phyloP scores from a whole-genome alignment of 2,329 filamentous ascomycete genomes.

The Coniochaeta sp. region DNA sequence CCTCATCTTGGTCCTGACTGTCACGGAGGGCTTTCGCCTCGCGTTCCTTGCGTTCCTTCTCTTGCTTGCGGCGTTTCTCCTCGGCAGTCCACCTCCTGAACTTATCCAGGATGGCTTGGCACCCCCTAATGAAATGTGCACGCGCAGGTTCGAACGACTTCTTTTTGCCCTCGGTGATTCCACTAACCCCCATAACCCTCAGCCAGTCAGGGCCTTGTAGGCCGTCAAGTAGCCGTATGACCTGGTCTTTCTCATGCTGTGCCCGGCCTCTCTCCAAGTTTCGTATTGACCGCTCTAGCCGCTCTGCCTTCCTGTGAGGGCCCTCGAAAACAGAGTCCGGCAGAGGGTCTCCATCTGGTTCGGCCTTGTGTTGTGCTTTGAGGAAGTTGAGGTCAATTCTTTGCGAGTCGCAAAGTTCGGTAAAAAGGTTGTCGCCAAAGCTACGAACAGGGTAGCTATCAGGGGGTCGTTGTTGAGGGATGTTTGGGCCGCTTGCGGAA shows the following conservation, averaged over 20 bases:
- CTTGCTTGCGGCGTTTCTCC: slow-evolving; percentile 73
- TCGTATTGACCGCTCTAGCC: slow-evolving; percentile 53
- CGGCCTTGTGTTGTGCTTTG: slow-evolving; percentile 34
- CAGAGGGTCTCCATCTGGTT: slow-evolving; percentile 43
- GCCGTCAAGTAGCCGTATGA: slow-evolving; percentile 64
- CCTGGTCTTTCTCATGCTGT: slow-evolving; percentile 59
- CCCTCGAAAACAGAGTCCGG: slow-evolving; percentile 46
- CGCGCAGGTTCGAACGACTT: slow-evolving; percentile 82
- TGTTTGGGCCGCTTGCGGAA: slow-evolving; percentile 21
- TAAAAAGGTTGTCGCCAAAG: slow-evolving; percentile 49
- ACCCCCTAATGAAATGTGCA: slow-evolving; percentile 76
- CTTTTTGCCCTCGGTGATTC: slow-evolving; percentile 75
- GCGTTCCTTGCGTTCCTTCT: slow-evolving; percentile 58
- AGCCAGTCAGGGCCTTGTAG: slow-evolving; percentile 91
- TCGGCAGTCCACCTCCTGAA: slow-evolving; percentile 83
- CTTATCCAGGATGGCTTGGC: slow-evolving; percentile 75
- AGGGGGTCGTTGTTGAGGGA: slow-evolving; percentile 7
- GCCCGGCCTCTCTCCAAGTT: slow-evolving; percentile 58
- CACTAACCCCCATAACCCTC: slow-evolving; percentile 81
- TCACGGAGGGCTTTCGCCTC: slow-evolving; percentile 25
- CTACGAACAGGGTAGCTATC: slow-evolving; percentile 35
- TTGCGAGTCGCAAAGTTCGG: slow-evolving; percentile 48
- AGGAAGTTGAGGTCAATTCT: slow-evolving; percentile 49
- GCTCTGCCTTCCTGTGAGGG: slow-evolving; percentile 50
- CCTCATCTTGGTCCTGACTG: slow-evolving; percentile 10